Conservation (phyloP, 2,329 filamentous ascomycete genomes). For the Pyricularia sp. region DNA sequence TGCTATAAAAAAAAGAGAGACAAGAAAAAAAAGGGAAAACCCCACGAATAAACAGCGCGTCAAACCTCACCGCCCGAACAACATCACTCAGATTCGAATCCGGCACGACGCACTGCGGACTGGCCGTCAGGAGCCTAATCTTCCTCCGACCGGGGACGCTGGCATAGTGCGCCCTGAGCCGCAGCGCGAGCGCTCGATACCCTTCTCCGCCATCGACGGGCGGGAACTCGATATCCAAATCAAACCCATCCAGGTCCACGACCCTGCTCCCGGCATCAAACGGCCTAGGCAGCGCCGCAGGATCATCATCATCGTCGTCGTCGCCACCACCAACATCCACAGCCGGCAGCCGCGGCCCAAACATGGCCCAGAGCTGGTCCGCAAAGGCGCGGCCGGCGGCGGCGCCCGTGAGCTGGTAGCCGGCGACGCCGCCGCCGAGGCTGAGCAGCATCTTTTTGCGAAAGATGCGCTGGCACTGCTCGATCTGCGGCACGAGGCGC, state of each 20-base stretch:
- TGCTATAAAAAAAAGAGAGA: not conserved
- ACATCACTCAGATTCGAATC: slow-evolving; percentile 17
- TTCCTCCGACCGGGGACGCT: slow-evolving; percentile 2
- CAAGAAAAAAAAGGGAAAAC: not conserved
- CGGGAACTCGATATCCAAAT: slow-evolving; percentile 27
- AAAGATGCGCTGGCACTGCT: slow-evolving; percentile 21
- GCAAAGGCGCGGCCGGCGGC: slow-evolving; percentile 22
- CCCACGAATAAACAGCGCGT: slow-evolving; percentile 28
- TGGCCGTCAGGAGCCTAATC: slow-evolving; percentile 26
- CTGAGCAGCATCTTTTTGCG: slow-evolving; percentile 28
- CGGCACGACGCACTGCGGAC: slow-evolving; percentile 32
- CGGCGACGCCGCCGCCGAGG: slow-evolving; percentile 21
- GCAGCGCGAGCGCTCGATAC: slow-evolving; percentile 3
- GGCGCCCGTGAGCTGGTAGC: slow-evolving; percentile 23
- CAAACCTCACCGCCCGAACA: slow-evolving; percentile 18
- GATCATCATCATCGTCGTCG: too few species aligned
- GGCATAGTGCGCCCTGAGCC: slow-evolving; percentile 18
- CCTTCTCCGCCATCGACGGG: not conserved
- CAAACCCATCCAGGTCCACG: slow-evolving; percentile 25
- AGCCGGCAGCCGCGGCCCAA: slow-evolving; percentile 17
- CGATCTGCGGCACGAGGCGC: slow-evolving; percentile 21
- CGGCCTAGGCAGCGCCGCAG: slow-evolving; percentile 17
- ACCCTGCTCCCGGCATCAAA: slow-evolving; percentile 19
- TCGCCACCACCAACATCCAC: too few species aligned
- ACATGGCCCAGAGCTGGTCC: slow-evolving; percentile 24